Evolutionary conservation across 2,329 filamentous ascomycete genomes (phyloP), one percentile per base, ranked within the genome.

Genomic region (Fusarium sp.): DNA sequence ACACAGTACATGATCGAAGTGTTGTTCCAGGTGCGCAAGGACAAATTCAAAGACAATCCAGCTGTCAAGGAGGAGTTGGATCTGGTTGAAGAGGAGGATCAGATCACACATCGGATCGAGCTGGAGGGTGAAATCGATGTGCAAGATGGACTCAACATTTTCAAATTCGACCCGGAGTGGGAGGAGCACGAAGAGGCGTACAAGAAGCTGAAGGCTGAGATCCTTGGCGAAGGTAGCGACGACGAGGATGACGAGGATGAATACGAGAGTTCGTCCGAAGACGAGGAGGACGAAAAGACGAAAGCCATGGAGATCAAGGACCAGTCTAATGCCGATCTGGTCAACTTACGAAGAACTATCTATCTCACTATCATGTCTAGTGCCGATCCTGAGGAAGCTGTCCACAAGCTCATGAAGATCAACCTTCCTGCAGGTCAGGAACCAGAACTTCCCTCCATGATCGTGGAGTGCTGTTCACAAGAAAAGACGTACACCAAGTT

Each of bases 1-100:
- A 95, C 96, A n/a, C 96, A 99, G 84, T 99, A 98, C 83, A 97
- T 97, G 94, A 96, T 99, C 64, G 96, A 99, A 82, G 96, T 98
- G 10, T 85, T 99, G 47, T 99, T 99, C 81, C 95, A 99, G 84
- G 93, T 98, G 63, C 90, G 96, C 72, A 97, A 98, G 83, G 96
- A 98, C 83, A 93, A 93, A 78, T 99, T 97, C 87, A 97, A 97
- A 85, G 95, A 98, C 78, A 95, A 98, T 78, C 94, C 92, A 23
- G 92, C 95, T 2, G 86, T 98, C 77, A 95, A 92, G 81, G 95
- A 98, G 80, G 96, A 99, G 81, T 86, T 99, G 64, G 96, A 99
- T 82, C 83, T 99, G 50, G 94, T 99, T 13, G 96, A 98, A 83
- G 96, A 99, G 83, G 96, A 98, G 82, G 96, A 99, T 79, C 96